Conservation (phyloP, 257 asterid genomes). For the Rauvolfia tetraphylla region DNA sequence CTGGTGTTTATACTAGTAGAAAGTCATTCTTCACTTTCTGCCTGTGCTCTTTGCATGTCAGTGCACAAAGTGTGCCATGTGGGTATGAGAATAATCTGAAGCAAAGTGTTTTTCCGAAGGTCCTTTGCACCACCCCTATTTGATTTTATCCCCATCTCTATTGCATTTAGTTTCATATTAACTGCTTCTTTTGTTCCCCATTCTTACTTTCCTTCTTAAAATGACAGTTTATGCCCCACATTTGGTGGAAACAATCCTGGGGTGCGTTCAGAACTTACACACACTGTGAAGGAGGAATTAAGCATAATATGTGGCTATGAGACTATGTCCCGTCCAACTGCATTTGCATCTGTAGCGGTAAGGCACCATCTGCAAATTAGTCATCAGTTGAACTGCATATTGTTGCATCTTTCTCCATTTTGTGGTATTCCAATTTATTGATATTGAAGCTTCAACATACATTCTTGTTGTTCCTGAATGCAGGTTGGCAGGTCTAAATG, state of each 20-base stretch:
- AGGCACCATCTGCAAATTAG: slow-evolving; percentile 20
- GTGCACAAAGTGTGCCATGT: neutral
- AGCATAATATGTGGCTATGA: slow-evolving; percentile 82
- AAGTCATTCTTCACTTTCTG: neutral
- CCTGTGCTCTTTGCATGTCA: neutral
- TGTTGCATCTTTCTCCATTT: neutral
- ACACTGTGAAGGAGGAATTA: slow-evolving; percentile 74
- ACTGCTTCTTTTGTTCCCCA: neutral
- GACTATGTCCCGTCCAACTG: slow-evolving; percentile 59
- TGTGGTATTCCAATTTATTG: neutral
- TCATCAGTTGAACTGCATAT: neutral
- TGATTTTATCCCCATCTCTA: neutral
- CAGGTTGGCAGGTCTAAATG: slow-evolving; percentile 96
- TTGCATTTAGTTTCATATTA: neutral
- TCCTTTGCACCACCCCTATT: neutral
- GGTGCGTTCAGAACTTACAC: slow-evolving; percentile 72
- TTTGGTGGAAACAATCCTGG: slow-evolving; percentile 92
- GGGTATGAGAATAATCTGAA: neutral
- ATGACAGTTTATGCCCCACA: slow-evolving; percentile 69
- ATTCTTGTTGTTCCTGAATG: slow-evolving; percentile 8
- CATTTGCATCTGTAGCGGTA: slow-evolving; percentile 85
- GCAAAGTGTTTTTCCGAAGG: neutral
- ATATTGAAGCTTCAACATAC: neutral
- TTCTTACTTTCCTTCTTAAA: neutral
- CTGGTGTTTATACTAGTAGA: no score